Evolutionary conservation across 768 basidiomycete genomes (phyloP), one percentile per base, ranked within the genome.

Genomic region (Wakefieldia striispora): DNA sequence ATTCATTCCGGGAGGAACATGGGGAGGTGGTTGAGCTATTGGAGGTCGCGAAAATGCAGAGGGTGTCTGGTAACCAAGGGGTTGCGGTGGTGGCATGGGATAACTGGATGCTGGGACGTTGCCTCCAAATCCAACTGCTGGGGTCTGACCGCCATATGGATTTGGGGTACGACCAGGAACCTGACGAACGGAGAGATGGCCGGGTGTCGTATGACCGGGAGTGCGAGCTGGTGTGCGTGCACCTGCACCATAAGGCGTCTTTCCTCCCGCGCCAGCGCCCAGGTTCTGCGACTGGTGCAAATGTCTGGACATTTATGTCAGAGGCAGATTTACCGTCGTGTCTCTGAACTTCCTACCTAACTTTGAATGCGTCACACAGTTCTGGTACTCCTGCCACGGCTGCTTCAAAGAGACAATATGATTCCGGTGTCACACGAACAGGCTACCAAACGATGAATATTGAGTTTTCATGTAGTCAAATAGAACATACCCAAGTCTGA

Each of bases 341-440:
- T 19, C 6, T 23, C 20, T n/a, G 26, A 7, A 41, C 17, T 60
- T 17, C 76, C 59, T 59, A 84, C 84, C 85, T 70, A 62, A 91
- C 82, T 82, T 97, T 97, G 82, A 98, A 98, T 17, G 95, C 94
- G 66, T 97, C 95, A 56, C 95, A 97, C 5, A 98, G 72, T 67
- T 97, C 93, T 4, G 90, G 85, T 21, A 98, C 91, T 33, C 91
- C 93, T 7, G 90, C 84, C 21, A 92, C 91, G 40, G 91, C 82
- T 6, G 91, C 90, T 56, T 94, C 91, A 59, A 91, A 92, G 16
- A 97, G 79, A 63, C 87, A 88, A 64, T 94, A 97, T 6, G 88
- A 88, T 69, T 91, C 86, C 2, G 91, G 92, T 6, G 88, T 79
- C 37, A 94, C 89, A 40, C 91, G 84, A 40, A 95, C 82, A 34